phyloP scores from a whole-genome alignment of 768 basidiomycete species.

The Ephemerocybe angulata region DNA sequence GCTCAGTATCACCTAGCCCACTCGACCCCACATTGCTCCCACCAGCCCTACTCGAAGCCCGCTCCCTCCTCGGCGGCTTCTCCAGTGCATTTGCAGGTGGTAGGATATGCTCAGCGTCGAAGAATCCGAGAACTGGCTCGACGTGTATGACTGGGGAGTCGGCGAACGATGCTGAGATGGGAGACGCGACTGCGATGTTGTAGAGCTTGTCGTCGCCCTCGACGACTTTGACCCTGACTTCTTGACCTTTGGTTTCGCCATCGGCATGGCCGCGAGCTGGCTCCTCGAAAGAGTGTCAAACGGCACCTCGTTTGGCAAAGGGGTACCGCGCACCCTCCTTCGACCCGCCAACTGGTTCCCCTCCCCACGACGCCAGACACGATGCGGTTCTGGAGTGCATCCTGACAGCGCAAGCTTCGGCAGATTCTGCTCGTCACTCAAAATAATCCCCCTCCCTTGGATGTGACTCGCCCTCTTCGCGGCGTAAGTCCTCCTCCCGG shows the following conservation, averaged over 20 bases:
- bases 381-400: no score
- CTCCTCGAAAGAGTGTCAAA: background rate
- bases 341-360: no score
- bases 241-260: conserved; percentile 5
- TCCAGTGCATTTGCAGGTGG: no score
- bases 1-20: no score
- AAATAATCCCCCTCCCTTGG: background rate
- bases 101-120: conserved; percentile 34
- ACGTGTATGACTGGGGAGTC: conserved; percentile 18
- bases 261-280: background rate
- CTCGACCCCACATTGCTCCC: no score
- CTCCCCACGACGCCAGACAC: no score
- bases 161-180: conserved; percentile 32
- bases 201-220: conserved; percentile 8
- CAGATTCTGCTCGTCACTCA: background rate
- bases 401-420: background rate
- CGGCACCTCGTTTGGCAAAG: no score
- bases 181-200: conserved; percentile 38
- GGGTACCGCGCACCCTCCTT: no score
- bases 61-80: no score
- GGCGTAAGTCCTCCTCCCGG: background rate
- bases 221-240: conserved; percentile 6
- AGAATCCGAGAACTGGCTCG: conserved; percentile 31
- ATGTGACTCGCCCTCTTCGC: background rate
- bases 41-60: no score